Evolutionary conservation across 768 basidiomycete species (phyloP).

Genomic region (Amanita polypyramis): DNA sequence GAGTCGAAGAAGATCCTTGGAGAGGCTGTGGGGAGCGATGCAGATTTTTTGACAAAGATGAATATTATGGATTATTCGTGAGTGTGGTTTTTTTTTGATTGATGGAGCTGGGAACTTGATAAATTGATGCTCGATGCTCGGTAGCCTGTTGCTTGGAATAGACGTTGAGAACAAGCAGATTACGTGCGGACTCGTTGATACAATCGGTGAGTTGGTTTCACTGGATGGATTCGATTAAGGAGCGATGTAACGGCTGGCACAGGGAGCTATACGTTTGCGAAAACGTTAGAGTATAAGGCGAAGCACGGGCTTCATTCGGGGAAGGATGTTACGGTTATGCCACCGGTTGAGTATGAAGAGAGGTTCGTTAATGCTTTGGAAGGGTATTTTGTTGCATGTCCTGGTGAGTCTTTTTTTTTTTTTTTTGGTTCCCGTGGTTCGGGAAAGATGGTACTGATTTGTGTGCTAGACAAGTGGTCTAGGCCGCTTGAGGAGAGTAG

Average conservation of each 20-base stretch:
- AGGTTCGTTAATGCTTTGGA: constrained; percentile 66
- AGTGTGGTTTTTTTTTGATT: constrained; percentile 16
- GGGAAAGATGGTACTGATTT: too few relatives aligned
- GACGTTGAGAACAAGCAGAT: constrained; percentile 59
- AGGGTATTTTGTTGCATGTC: constrained; percentile 68
- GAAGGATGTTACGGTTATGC: constrained; percentile 72
- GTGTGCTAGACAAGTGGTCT: constrained; percentile 4
- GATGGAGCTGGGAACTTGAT: too few relatives aligned
- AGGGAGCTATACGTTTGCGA: constrained; percentile 80
- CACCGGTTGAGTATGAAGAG: constrained; percentile 71
- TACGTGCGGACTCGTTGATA: constrained; percentile 74
- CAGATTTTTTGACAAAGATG: constrained; percentile 61
- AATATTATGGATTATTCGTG: constrained; percentile 88
- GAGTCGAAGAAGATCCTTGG: constrained; percentile 64
- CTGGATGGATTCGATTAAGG: not conserved
- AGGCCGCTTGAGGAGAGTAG: constrained; percentile 6
- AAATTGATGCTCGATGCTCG: not conserved
- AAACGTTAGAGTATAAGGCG: constrained; percentile 79
- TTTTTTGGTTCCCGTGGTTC: not conserved
- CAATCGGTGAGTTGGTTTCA: constrained; percentile 41
- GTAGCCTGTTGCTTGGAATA: constrained; percentile 62
- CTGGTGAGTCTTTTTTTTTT: constrained; percentile 32
- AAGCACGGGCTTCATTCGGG: constrained; percentile 65
- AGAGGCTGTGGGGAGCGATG: constrained; percentile 60
- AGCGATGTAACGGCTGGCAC: not conserved